Conservation (phyloP, 2,329 filamentous ascomycete species). For the Hypoxylon sp. region DNA sequence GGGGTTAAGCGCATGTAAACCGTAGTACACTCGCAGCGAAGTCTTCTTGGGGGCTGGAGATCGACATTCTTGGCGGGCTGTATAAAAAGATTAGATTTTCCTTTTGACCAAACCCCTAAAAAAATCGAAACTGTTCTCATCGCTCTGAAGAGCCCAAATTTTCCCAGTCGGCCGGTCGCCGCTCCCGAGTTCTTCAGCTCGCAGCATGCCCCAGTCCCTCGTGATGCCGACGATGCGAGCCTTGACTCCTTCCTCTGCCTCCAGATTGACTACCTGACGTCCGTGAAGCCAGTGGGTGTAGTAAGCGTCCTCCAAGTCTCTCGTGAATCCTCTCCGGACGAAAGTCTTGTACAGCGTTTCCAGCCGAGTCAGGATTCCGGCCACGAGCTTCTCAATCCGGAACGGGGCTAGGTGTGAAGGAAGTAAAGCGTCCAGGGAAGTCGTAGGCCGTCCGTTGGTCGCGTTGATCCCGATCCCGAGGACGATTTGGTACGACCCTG, state of each 20-base stretch:
- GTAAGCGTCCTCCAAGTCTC: conserved; percentile 76
- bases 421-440: conserved; percentile 79
- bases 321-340: conserved; percentile 75
- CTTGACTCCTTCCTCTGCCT: conserved; percentile 77
- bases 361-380: conserved; percentile 78
- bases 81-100: conserved; percentile 63
- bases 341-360: conserved; percentile 82
- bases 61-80: neutral
- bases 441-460: conserved; percentile 84
- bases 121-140: conserved; percentile 98
- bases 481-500: conserved; percentile 81
- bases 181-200: conserved; percentile 81
- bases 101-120: conserved; percentile 86
- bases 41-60: too few relatives aligned
- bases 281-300: conserved; percentile 88
- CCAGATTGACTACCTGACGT: conserved; percentile 74
- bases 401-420: conserved; percentile 62
- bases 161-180: conserved; percentile 78
- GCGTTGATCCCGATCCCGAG: conserved; percentile 89
- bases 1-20: too few relatives aligned
- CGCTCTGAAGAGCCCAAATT: conserved; percentile 86
- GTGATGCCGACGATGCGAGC: conserved; percentile 88
- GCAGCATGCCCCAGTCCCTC: conserved; percentile 85
- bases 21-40: too few relatives aligned
- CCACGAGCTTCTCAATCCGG: conserved; percentile 80